Base-by-base conservation (phyloP, 305 asterid species). In the Nicotiana rustica region DNA sequence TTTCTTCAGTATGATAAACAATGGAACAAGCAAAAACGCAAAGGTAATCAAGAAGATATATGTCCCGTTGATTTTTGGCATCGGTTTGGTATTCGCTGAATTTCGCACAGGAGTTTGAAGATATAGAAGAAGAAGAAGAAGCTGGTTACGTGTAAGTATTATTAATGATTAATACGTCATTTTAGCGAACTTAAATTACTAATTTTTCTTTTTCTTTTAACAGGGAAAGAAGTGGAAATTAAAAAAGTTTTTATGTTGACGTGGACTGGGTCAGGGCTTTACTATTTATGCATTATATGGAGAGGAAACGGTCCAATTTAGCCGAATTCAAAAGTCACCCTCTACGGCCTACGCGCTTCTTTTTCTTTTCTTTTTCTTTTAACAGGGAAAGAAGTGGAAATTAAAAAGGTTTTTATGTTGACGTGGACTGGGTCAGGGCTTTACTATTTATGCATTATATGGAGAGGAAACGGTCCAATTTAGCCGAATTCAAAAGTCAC, bases 251-350 rank as follows among this genome's bases (percentile, higher is more conserved):
- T 44, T 44, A 44, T 44, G 2, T 73, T 73, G 79, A 73, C 64
- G 62, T 49, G 64, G 64, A 25, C 44, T 3, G 31, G 66, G 49
- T 55, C 5, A 1, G 31, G 31, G 29, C 66, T 44, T 44, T 44
- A 9, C 52, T 44, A 44, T 44, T 52, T 8, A 52, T 25, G 65
- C 25, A 76, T 56, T 13, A 47, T 29, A 52, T 15, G 47, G 10
- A 76, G 10, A 52, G 19, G 80, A 76, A 76, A 76, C 80, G 49
- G 80, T 76, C 80, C n/a, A 25, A 76, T 76, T 75, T 75, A 21
- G 80, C 10, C 21, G 7, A 75, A 7, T 29, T 75, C 78, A 47
- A 73, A 47, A 73, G 79, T 73, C 79, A 12, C 59, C 61, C 36
- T 33, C 36, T 33, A 33, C 36, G 36, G 14, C 1, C 1, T 19